Base-by-base conservation (phyloP, 164 flowering plant species). In the Liriodendron chinense region DNA sequence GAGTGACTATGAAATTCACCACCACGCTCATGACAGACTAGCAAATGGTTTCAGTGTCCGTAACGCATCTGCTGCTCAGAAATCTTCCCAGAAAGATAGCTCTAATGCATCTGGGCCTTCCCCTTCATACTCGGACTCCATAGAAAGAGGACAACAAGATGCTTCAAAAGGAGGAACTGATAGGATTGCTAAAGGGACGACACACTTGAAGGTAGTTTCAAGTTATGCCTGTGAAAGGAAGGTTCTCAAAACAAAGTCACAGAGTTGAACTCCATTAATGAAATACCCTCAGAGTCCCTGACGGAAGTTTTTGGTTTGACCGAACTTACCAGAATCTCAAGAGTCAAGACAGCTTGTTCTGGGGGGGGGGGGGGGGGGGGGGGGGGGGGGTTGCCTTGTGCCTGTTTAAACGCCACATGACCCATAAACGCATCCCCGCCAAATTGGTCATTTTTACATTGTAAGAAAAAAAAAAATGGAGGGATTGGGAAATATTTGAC, bases 1-100 rank as follows among this genome's bases (percentile, higher is more conserved):
- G 26, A 74, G 77, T 78, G 86, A 76, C 64, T 76, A 62, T 62
- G 81, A 82, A 5, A 59, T 63, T 75, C 78, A 48, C 61, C 59
- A 48, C 57, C 49, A 3, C 59, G n/a, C 22, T 49, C 75, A 76
- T 66, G 78, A 69, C 20, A 70, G 70, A 61, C 53, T n/a, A 56
- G 75, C 65, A 24, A 78, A 71, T 63, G 81, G 80, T 0, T 76
- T 53, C 53, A 53, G 56, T 70, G 49, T 22, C 5, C 53, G 75
- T 5, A 86, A 73, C 26, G 68, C 74, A 65, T 70, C 68, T 13
- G 64, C 63, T 18, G 71, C 75, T 18, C 69, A 20, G 24, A 73
- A 65, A 72, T 69, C 74, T 53, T 48, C 69, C 12, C 49, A 9
- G 66, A 76, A 49, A 47, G 75, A 50, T 20, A 56, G 59, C 9